Percentiles rank a stretch among this genome's conserved stretches.
These are phyloP conservation scores for Starmerella geochares DNA, from an alignment of 805 yeast species.

Conservation along the genomic window DNA sequence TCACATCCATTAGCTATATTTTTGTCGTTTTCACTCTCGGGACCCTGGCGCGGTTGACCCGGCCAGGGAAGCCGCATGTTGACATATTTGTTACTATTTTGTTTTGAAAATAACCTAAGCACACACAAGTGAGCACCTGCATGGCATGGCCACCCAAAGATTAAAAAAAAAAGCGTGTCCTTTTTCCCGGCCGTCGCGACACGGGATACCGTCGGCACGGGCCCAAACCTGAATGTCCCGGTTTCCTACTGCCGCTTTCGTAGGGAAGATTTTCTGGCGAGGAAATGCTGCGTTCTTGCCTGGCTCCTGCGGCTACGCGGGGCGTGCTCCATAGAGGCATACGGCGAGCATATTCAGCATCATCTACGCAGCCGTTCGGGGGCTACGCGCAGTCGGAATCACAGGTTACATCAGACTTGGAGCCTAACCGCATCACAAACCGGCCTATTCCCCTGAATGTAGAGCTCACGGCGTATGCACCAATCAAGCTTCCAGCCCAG, in stretches of 20 bases:
- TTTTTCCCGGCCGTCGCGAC: too few species aligned
- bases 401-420: not conserved
- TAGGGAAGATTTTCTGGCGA: not conserved
- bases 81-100: too few species aligned
- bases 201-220: too few species aligned
- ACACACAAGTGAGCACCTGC: too few species aligned
- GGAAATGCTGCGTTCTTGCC: constrained; percentile 1
- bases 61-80: too few species aligned
- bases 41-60: too few species aligned
- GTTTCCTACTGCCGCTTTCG: not conserved
- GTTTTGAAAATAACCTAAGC: too few species aligned
- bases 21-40: too few species aligned
- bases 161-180: too few species aligned
- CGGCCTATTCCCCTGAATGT: constrained; percentile 58
- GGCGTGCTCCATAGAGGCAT: not conserved
- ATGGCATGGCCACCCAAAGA: too few species aligned
- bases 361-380: not conserved
- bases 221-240: too few species aligned
- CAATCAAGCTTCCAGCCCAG: constrained; percentile 54
- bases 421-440: constrained; percentile 12
- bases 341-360: not conserved
- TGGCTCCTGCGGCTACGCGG: not conserved
- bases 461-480: constrained; percentile 70
- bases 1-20: not conserved
- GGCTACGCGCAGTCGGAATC: not conserved